Conservation (phyloP, 768 basidiomycete species). For the Amanita brunnescens region DNA sequence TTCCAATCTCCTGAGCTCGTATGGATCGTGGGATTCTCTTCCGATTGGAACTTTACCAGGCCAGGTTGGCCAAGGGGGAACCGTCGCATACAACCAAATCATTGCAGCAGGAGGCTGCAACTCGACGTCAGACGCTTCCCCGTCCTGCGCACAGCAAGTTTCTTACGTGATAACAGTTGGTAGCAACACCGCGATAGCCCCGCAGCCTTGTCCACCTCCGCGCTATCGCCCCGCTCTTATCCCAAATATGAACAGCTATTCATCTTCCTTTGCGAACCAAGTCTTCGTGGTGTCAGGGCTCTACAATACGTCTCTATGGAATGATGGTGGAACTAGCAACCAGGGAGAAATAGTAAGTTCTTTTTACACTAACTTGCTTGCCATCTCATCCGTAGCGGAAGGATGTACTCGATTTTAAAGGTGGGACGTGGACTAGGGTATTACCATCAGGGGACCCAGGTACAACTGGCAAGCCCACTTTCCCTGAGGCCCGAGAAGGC, state of each 20-base stretch:
- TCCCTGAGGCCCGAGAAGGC: constrained; percentile 64
- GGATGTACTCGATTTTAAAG: constrained; percentile 54
- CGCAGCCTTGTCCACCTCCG: constrained; percentile 54
- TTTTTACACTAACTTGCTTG: not conserved
- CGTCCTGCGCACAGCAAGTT: constrained; percentile 49
- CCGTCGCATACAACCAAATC: constrained; percentile 44
- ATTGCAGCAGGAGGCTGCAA: constrained; percentile 58
- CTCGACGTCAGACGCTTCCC: constrained; percentile 25
- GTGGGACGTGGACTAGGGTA: constrained; percentile 62
- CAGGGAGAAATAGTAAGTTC: constrained; percentile 64
- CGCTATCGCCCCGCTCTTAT: constrained; percentile 51
- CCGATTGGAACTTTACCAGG: constrained; percentile 30
- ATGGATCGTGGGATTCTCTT: constrained; percentile 53
- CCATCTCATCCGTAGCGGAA: constrained; percentile 17
- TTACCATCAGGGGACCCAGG: constrained; percentile 72
- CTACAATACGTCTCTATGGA: constrained; percentile 56
- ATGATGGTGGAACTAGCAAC: constrained; percentile 51
- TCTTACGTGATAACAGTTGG: constrained; percentile 49
- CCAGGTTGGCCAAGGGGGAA: constrained; percentile 44
- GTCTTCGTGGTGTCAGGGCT: constrained; percentile 63
- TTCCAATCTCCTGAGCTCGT: constrained; percentile 49
- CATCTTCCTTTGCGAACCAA: constrained; percentile 52
- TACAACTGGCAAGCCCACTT: constrained; percentile 34
- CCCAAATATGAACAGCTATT: constrained; percentile 49
- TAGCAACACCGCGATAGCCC: constrained; percentile 25